phyloP scores from a whole-genome alignment of 2,329 filamentous ascomycete genomes.

The Aspergillus sp. region DNA sequence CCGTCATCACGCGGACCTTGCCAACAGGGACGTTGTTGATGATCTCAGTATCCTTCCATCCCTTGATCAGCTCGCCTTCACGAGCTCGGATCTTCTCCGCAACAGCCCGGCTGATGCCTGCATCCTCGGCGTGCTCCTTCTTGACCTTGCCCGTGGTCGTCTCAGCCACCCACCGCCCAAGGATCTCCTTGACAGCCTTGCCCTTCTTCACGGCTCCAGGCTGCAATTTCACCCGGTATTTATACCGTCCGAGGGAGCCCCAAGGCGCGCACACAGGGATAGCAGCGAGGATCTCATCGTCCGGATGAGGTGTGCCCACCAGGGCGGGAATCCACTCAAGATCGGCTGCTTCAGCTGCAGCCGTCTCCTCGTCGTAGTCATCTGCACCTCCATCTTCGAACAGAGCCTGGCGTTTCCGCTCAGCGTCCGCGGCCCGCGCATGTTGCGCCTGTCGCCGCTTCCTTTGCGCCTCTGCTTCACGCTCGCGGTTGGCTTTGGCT shows the following conservation, averaged over 20 bases:
- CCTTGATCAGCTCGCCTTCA: constrained; percentile 81
- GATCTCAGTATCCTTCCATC: constrained; percentile 77
- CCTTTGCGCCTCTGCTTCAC: constrained; percentile 68
- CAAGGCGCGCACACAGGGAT: constrained; percentile 64
- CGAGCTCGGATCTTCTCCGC: constrained; percentile 78
- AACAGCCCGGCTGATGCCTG: constrained; percentile 49
- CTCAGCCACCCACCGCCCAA: constrained; percentile 75
- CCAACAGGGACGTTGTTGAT: constrained; percentile 77
- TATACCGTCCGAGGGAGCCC: constrained; percentile 65
- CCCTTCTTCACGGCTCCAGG: constrained; percentile 89
- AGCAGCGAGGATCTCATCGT: constrained; percentile 69
- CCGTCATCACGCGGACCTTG: constrained; percentile 76
- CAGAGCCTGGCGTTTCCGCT: constrained; percentile 67
- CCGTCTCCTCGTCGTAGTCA: constrained; percentile 55
- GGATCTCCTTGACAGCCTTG: constrained; percentile 85
- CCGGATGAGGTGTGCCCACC: constrained; percentile 72
- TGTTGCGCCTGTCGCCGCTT: constrained; percentile 79
- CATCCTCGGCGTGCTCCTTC: constrained; percentile 59
- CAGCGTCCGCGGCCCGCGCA: constrained; percentile 66
- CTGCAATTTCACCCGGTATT: constrained; percentile 95
- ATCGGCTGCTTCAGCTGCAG: constrained; percentile 48
- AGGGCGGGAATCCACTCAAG: constrained; percentile 62
- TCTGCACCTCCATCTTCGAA: constrained; percentile 68
- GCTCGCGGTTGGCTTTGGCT: constrained; percentile 68
- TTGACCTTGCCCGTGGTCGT: constrained; percentile 48